Evolutionary conservation across 108 stramenopile species (phyloP), one percentile per base, ranked within the genome.

Genomic region (Halocafeteria seosinensis): DNA sequence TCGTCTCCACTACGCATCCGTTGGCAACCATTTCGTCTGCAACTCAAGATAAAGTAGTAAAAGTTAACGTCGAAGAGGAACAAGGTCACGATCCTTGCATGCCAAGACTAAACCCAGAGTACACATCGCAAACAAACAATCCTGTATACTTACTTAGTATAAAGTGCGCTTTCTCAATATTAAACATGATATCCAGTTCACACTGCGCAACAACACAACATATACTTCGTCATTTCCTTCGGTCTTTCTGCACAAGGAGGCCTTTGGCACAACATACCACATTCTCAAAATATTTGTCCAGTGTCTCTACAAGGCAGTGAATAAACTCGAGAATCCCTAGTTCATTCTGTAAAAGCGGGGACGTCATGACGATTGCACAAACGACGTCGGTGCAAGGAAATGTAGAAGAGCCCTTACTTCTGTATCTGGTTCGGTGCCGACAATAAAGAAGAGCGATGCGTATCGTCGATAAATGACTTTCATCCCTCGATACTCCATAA

Each of bases 151-250:
- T 88, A 72, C 88, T 87, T 69, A 94, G 73, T 34, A 94, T 72
- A 70, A 91, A 94, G 67, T 94, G 89, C 1, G 90, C 90, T 66
- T 90, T 84, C 70, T 94, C 89, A 62, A 94, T 59, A 66, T 91
- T 88, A 73, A 91, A 94, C 89, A 94, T 94, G 61, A 94, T 90
- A 73, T 94, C 92, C 50, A 94, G 80, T 68, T 90, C 88, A 63
- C 88, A 89, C n/a, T n/a, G n/a, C n/a, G n/a, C n/a, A n/a, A n/a
- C n/a, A n/a, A n/a, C n/a, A n/a, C n/a, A 17, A 21, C 21, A 47
- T n/a, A n/a, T n/a, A n/a, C n/a, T n/a, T n/a, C n/a, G n/a, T n/a
- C n/a, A n/a, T n/a, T n/a, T n/a, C n/a, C n/a, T n/a, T n/a, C n/a
- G n/a, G n/a, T n/a, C n/a, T n/a, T n/a, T n/a, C n/a, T n/a, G n/a